Base-by-base conservation (phyloP, 1,139 yeast species). In the Hansenula lynferdii region DNA sequence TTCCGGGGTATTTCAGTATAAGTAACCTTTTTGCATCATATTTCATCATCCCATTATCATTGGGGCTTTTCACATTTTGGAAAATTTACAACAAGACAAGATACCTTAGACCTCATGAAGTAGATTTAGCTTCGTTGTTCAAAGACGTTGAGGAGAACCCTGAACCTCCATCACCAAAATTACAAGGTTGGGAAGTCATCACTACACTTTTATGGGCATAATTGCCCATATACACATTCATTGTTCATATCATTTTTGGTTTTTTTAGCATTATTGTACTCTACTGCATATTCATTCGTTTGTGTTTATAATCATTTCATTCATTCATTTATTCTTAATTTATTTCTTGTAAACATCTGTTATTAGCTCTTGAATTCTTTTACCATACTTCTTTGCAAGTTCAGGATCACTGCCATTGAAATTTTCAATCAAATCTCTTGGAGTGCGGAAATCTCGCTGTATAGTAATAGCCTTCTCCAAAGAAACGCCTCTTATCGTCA, bases 381-480 rank as follows among this genome's bases (percentile, higher is more conserved):
- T 51, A 1, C 57, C 57, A 32, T 37, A 45, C 16, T 38, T 45
- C 8, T 43, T 17, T 14, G 43, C 42, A 14, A 42, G 27, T 2
- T 34, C 44, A 4, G 38, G 36, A 29, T 50, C 50, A 5, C 32
- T 22, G 2, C 42, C 37, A 32, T 51, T 48, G 32, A 48, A 53
- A 1, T 38, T 35, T 12, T 66, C 65, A 5, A 77, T 51, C 17
- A 87, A 64, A 19, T 50, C 54, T 27, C 63, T 61, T 0, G 96
- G 95, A 0, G 95, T 85, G 7, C 74, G 72, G 50, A 71, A 87
- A 32, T 67, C 57, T 34, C 60, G 65, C 58, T 90, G 97, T 8
- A 94, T 78, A 5, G 78, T 77, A 10, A 79, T 57, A 0, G 98
- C 98, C 56, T 85, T 86, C 45, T 90, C 97, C 31, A 87, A 63